Conservation (phyloP, 2,329 filamentous ascomycete genomes). For the Cercospora citrullina region DNA sequence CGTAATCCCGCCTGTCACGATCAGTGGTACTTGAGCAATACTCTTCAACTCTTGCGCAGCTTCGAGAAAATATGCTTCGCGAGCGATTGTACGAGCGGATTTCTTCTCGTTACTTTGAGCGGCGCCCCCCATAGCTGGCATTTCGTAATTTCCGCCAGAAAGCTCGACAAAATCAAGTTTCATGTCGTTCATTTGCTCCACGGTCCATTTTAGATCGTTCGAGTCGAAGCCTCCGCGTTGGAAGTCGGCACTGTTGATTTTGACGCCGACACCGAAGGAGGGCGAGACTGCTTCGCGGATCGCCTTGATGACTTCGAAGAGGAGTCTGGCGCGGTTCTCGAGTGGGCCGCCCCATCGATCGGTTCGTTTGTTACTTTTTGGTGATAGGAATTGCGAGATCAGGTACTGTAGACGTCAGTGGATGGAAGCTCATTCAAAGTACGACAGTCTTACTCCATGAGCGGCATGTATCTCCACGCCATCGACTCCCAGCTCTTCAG, state of each 20-base stretch:
- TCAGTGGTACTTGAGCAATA: constrained; percentile 17
- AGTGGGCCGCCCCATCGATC: constrained; percentile 44
- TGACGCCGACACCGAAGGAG: constrained; percentile 21
- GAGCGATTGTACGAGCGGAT: constrained; percentile 13
- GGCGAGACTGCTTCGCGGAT: constrained; percentile 17
- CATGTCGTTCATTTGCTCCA: constrained; percentile 17
- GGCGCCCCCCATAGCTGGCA: constrained; percentile 17
- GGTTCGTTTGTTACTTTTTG: constrained; percentile 41
- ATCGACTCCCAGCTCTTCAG: constrained; percentile 32
- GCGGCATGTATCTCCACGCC: constrained; percentile 32
- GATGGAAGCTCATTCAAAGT: background rate
- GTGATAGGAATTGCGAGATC: constrained; percentile 41
- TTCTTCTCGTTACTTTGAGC: constrained; percentile 7
- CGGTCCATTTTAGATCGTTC: constrained; percentile 18
- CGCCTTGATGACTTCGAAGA: constrained; percentile 40
- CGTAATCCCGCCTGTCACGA: constrained; percentile 24
- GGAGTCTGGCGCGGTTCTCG: constrained; percentile 40
- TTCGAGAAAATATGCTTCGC: constrained; percentile 24
- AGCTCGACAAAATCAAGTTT: constrained; percentile 26
- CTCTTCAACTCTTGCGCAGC: constrained; percentile 17
- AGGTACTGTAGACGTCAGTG: constrained; percentile 32
- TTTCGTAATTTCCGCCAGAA: constrained; percentile 19
- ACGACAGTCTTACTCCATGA: constrained; percentile 32
- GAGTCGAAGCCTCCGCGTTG: constrained; percentile 21
- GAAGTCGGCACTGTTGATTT: constrained; percentile 24